phyloP scores from a whole-genome alignment of 805 yeast species.

The Debaryomyces prosopidis region DNA sequence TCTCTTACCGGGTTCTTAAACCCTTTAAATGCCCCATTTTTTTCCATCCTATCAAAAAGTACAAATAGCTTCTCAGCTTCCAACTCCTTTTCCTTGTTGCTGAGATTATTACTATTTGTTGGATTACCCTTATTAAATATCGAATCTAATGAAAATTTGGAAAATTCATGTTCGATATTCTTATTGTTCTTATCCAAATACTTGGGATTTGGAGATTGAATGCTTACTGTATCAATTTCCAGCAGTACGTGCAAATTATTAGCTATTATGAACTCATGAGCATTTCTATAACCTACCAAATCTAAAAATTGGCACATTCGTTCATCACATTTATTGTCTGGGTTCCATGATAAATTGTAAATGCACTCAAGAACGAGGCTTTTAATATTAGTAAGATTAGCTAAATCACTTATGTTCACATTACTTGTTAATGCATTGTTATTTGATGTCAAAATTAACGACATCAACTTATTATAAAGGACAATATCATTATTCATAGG shows the following conservation, averaged over 20 bases:
- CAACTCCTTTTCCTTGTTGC: conserved; percentile 42
- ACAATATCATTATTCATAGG: conserved; percentile 6
- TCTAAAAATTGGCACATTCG: conserved; percentile 17
- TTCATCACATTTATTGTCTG: conserved; percentile 3
- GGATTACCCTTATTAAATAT: background rate
- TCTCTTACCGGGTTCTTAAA: conserved; percentile 40
- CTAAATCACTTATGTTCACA: conserved; percentile 6
- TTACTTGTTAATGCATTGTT: background rate
- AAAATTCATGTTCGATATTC: background rate
- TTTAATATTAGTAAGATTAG: conserved; percentile 9
- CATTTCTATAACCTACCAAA: conserved; percentile 20
- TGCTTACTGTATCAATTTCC: conserved; percentile 13
- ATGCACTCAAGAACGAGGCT: conserved; percentile 14
- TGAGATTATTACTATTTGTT: conserved; percentile 19
- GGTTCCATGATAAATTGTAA: conserved; percentile 14
- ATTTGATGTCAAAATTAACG: conserved; percentile 7
- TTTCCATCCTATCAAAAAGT: conserved; percentile 41
- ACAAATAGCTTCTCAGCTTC: conserved; percentile 47
- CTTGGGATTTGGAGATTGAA: conserved; percentile 15
- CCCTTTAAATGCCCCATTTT: conserved; percentile 31
- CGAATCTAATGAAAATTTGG: background rate
- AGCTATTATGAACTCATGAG: conserved; percentile 12
- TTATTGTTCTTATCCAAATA: conserved; percentile 9
- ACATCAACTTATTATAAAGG: conserved; percentile 13
- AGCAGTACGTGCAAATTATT: conserved; percentile 14